Conservation (phyloP, 2,329 filamentous ascomycete genomes). For the Penicillium janthinellum region DNA sequence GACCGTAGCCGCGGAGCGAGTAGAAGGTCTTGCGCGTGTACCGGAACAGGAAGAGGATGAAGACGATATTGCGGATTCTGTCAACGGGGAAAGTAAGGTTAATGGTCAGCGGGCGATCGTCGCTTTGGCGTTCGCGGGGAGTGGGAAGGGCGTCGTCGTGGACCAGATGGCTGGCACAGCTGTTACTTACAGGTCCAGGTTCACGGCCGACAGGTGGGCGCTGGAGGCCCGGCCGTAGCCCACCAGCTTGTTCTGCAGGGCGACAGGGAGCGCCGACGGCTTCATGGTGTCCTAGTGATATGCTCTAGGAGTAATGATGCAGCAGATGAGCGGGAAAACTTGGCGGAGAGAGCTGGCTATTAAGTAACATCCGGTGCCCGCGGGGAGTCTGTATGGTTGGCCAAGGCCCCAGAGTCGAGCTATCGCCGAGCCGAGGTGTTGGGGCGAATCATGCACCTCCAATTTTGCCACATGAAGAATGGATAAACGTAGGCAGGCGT, state of each 20-base stretch:
- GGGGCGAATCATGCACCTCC: neutral
- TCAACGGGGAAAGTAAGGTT: neutral
- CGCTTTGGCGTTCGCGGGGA: slow-evolving; percentile 8
- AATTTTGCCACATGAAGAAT: slow-evolving; percentile 16
- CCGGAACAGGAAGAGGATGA: slow-evolving; percentile 83
- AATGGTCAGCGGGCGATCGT: slow-evolving; percentile 11
- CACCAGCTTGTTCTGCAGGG: slow-evolving; percentile 49
- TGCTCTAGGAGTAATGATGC: slow-evolving; percentile 11
- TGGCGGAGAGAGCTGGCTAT: slow-evolving; percentile 13
- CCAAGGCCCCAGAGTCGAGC: neutral
- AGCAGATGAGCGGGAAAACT: slow-evolving; percentile 16
- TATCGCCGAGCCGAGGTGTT: slow-evolving; percentile 14
- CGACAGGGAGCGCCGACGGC: slow-evolving; percentile 45
- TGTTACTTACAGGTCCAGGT: slow-evolving; percentile 48
- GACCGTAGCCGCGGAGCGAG: slow-evolving; percentile 84
- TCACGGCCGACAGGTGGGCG: slow-evolving; percentile 39
- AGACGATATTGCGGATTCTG: slow-evolving; percentile 83
- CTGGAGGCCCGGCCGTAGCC: slow-evolving; percentile 37
- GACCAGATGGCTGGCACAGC: neutral
- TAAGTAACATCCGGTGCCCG: slow-evolving; percentile 14
- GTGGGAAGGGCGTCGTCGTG: neutral
- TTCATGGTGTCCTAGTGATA: slow-evolving; percentile 37
- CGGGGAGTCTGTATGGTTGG: neutral
- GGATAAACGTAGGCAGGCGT: neutral
- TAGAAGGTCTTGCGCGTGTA: slow-evolving; percentile 78